phyloP scores from a whole-genome alignment of 345 rosid genomes.

The Orychophragmus violaceus region DNA sequence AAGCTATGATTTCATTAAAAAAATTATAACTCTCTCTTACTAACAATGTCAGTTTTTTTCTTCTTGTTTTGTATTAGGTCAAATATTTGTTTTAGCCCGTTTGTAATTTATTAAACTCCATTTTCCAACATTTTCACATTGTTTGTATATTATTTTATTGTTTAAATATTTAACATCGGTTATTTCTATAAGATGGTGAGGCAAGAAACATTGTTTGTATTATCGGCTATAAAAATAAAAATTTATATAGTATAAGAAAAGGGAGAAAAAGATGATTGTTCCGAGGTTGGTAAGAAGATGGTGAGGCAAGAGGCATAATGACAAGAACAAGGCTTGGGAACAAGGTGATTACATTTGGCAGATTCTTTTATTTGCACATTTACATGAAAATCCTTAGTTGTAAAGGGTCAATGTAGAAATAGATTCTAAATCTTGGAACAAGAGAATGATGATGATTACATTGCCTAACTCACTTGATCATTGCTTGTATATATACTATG shows the following conservation, averaged over 20 bases:
- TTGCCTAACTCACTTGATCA: not conserved
- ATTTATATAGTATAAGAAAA: not conserved
- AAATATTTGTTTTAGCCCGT: not conserved
- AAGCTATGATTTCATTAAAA: not conserved
- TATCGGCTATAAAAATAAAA: not conserved
- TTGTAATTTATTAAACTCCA: not conserved
- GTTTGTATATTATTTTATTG: not conserved
- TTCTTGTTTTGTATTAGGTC: not conserved
- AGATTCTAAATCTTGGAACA: not conserved
- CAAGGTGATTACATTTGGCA: slow-evolving; percentile 34
- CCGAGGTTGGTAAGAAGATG: slow-evolving; percentile 33
- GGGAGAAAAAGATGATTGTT: slow-evolving; percentile 15
- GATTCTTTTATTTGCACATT: slow-evolving; percentile 19
- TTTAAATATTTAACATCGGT: not conserved
- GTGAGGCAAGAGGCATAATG: slow-evolving; percentile 36
- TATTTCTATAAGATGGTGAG: too few relatives aligned
- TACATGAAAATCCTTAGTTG: not conserved
- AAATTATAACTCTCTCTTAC: not conserved
- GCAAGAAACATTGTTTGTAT: too few relatives aligned
- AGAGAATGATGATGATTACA: slow-evolving; percentile 7
- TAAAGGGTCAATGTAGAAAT: not conserved
- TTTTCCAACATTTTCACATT: not conserved
- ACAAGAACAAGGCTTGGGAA: slow-evolving; percentile 33
- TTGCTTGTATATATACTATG: not conserved
- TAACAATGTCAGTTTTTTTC: not conserved